Percentiles rank a stretch among this genome's conserved stretches.
These are phyloP conservation scores for Trichoderma gamsii DNA, from an alignment of 495 filamentous ascomycete genomes.

Conservation along the genomic window DNA sequence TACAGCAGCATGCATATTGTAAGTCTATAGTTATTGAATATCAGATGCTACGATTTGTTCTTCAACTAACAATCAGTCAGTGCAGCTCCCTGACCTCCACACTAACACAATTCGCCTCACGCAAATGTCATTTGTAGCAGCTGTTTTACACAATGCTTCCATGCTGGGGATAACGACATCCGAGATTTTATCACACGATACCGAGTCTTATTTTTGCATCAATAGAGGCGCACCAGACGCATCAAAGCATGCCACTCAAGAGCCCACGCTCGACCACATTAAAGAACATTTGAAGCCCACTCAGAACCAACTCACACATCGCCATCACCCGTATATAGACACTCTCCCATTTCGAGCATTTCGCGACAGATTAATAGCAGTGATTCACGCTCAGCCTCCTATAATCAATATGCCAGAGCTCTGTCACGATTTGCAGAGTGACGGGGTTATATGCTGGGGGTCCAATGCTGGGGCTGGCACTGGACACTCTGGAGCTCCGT, in stretches of 20 bases:
- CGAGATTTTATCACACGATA: neutral
- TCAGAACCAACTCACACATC: neutral
- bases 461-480: slow-evolving; percentile 14
- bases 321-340: slow-evolving; percentile 3
- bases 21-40: neutral
- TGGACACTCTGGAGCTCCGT: slow-evolving; percentile 17
- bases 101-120: slow-evolving; percentile 2
- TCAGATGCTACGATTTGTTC: neutral
- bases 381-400: slow-evolving; percentile 16
- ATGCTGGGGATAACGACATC: neutral
- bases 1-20: neutral
- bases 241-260: neutral
- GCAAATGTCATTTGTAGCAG: slow-evolving; percentile 7
- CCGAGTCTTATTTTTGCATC: neutral
- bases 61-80: neutral
- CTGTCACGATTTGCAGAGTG: slow-evolving; percentile 22
- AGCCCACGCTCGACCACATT: neutral
- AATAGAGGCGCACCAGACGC: no score
- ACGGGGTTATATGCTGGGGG: slow-evolving; percentile 24
- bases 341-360: slow-evolving; percentile 1
- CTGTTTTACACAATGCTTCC: neutral
- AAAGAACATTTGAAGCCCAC: neutral
- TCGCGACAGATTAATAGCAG: neutral
- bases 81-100: neutral
- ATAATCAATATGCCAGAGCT: slow-evolving; percentile 23